Evolutionary conservation across 2,329 filamentous ascomycete species (phyloP), one percentile per base, ranked within the genome.

Genomic region (Alternaria arborescens): DNA sequence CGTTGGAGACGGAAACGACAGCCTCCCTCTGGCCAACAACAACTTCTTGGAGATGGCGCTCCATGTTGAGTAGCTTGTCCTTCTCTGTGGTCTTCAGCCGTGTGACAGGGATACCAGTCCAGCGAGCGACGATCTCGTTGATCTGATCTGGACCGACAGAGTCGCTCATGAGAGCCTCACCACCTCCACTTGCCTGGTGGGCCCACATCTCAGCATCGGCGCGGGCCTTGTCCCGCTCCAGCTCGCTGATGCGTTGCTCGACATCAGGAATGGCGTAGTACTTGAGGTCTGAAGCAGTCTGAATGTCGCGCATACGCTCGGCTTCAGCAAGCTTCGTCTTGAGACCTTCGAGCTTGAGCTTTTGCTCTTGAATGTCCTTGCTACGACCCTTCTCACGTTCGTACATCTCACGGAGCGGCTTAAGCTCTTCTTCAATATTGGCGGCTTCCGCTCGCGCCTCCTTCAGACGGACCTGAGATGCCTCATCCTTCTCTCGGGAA

Each of bases 41-140:
- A 24, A 96, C 82, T 78, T 93, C 91, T 67, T 87, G 84, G 7
- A 99, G 88, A 47, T 90, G 89, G 74, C 88, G 91, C 82, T 99
- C 95, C 95, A 99, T 99, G 74, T 97, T 87, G 65, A 99, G 87
- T n/a, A 99, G 86, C 84, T 98, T 98, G 78, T 99, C 95, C 82
- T 97, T 98, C 82, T 99, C 95, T 0, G 93, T 91, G 0, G 95
- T 97, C 83, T 91, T 94, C 41, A 99, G 88, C 63, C 94, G 87
- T 5, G 93, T 98, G 60, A 99, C 93, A 1, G 95, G 95, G 70
- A 99, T 99, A 66, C 95, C 95, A n/a, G 95, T 99, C 92, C 94
- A 97, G 62, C 93, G 90, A 55, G 91, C 91, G 54, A 99, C 95
- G 63, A 99, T 99, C 76, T 98, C 94, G 78, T 99, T 98, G 85